phyloP scores from a whole-genome alignment of 805 yeast species.

The Yarrowia sp. region DNA sequence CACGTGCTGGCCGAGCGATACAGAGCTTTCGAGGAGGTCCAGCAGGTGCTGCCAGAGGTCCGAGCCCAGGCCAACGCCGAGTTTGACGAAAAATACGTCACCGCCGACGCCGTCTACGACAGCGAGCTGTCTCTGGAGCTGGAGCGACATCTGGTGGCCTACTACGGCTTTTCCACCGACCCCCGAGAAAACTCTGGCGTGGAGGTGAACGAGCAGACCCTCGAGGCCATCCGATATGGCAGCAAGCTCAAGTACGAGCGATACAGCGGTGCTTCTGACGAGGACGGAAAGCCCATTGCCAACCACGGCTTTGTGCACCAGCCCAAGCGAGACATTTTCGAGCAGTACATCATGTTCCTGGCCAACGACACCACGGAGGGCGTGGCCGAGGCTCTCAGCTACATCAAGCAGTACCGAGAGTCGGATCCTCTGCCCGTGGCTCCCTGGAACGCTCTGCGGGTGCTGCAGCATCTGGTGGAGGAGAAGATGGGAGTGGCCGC shows the following conservation, averaged over 20 bases:
- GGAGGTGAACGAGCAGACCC: conserved; percentile 42
- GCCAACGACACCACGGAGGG: conserved; percentile 45
- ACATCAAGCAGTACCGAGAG: conserved; percentile 49
- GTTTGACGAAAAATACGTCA: conserved; percentile 57
- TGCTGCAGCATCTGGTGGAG: conserved; percentile 25
- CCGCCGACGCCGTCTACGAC: conserved; percentile 52
- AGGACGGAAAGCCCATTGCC: not conserved
- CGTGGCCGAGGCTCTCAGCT: conserved; percentile 42
- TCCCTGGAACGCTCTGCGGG: conserved; percentile 26
- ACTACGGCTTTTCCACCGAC: conserved; percentile 74
- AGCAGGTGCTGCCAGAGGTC: conserved; percentile 44
- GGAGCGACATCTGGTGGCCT: conserved; percentile 73
- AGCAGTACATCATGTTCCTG: conserved; percentile 48
- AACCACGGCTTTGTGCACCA: conserved; percentile 33
- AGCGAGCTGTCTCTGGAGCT: conserved; percentile 63
- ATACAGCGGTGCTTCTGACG: conserved; percentile 40
- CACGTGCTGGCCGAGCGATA: conserved; percentile 86
- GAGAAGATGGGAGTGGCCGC: conserved; percentile 18
- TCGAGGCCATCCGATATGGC: conserved; percentile 60
- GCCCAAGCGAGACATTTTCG: conserved; percentile 40
- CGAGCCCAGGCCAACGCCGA: conserved; percentile 51
- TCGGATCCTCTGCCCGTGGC: conserved; percentile 34
- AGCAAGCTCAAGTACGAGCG: conserved; percentile 65
- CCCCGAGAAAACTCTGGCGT: conserved; percentile 35
- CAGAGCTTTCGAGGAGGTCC: conserved; percentile 61